Base-by-base conservation (phyloP, 257 asterid genomes). In the Salvia splendens region DNA sequence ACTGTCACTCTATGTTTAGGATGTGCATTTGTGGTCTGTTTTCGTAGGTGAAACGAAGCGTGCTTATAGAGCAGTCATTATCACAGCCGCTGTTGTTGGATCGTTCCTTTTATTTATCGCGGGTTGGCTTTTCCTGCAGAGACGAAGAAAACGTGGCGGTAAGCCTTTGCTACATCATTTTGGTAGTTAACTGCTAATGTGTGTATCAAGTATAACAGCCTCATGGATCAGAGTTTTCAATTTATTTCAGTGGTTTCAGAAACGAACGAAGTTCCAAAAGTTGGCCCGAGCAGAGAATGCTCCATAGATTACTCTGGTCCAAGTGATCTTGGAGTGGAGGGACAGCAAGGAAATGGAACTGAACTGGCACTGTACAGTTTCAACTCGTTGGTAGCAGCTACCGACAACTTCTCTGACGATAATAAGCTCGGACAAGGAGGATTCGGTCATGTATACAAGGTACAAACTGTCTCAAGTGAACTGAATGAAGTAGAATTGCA, bases 351-450 rank as follows among this genome's bases (percentile, higher is more conserved):
- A 53, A 76, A 72, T 38, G 88, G 90, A 56, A 56, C 82, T n/a
- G 98, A 85, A 52, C 69, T 87, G 17, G 41, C 87, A 32, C 70
- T 84, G 77, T 82, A 71, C 82, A 81, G 74, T 70, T 89, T 89
- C 79, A 73, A 61, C 77, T 59, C 58, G 65, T 74, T 92, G 53
- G 86, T 81, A 32, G 69, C 77, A 10, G 95, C 97, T 16, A 87
- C 98, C 3, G 57, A 77, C 70, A 74, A 86, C 53, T 92, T 92
- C 64, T 81, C 93, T 2, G 17, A 76, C 49, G 73, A 61, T 69
- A 89, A 87, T 62, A 86, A 86, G 77, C 96, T 92, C 9, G 98
- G 98, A 56, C 86, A 87, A 49, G 98, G 98, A 62, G 98, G 98
- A 73, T 92, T 89, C 54, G 98, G 97, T 24, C 86, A 55, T 74